Evolutionary conservation across 805 yeast genomes (phyloP).

Genomic region (Hanseniaspora nectarophila): DNA sequence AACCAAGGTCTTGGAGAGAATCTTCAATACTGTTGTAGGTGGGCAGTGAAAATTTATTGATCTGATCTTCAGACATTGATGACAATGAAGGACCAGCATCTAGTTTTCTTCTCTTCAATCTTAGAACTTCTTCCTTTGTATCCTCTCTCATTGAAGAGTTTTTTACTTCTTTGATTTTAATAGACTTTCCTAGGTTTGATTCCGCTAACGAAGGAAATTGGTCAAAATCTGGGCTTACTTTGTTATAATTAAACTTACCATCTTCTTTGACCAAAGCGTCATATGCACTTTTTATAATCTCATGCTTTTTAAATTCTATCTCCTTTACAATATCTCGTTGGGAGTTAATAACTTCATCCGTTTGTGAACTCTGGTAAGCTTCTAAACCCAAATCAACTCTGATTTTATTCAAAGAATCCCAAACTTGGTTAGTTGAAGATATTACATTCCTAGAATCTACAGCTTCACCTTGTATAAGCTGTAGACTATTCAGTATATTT

Average conservation of each 20-base stretch:
- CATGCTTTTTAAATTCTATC: conserved; percentile 21
- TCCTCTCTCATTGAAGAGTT: too few relatives aligned
- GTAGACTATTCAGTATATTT: conserved; percentile 44
- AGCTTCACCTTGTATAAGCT: conserved; percentile 25
- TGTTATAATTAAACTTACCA: not conserved
- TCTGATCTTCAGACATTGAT: not conserved
- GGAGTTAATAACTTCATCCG: conserved; percentile 13
- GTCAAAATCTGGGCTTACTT: not conserved
- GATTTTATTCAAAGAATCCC: conserved; percentile 21
- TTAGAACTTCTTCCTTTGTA: too few relatives aligned
- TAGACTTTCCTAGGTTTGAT: conserved; percentile 14
- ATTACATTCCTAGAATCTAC: conserved; percentile 23
- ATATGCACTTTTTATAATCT: conserved; percentile 27
- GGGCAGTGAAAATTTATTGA: conserved; percentile 12
- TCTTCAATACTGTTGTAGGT: conserved; percentile 29
- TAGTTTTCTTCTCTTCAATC: not conserved
- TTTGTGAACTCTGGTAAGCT: conserved; percentile 15
- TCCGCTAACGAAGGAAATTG: conserved; percentile 15
- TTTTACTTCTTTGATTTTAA: conserved; percentile 10
- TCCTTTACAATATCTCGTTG: conserved; percentile 16
- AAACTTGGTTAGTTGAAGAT: conserved; percentile 42
- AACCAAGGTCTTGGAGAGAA: conserved; percentile 38
- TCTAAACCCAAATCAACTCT: conserved; percentile 14
- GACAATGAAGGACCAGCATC: not conserved
- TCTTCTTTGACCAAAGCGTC: conserved; percentile 24